Base-by-base conservation (phyloP, 2,329 filamentous ascomycete species). In the Colletotrichum sp. region DNA sequence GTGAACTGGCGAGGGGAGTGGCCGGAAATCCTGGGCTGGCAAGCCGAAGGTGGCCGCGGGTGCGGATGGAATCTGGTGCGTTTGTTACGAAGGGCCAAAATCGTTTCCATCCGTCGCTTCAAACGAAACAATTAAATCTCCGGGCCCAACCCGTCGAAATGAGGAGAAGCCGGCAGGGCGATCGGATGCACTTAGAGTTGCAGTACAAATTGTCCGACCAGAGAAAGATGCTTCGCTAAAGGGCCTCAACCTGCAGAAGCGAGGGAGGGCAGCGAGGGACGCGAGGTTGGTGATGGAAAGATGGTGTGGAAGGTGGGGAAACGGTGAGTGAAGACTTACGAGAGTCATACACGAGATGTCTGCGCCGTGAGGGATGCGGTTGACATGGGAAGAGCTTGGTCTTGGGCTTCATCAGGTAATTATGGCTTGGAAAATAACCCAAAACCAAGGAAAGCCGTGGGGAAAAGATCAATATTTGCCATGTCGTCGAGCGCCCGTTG, bases 91-190 rank as follows among this genome's bases (percentile, higher is more conserved):
- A 59, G 21, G 59, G 16, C 44, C 59, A 62, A 10, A 9, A 39
- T 36, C 32, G 57, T 34, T 18, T 68, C 15, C 57, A 30, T 32
- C 62, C 55, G 24, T 60, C 66, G 24, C 8, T 63, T 52, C 69
- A 76, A 76, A 76, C 63, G 69, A 76, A 76, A 68, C 73, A 73
- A 72, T 21, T 73, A 76, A 69, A 69, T 73, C 70, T 74, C 74
- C 74, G 70, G 71, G 28, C 49, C 36, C 57, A 52, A 60, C 21
- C 39, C 64, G 28, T 28, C 18, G 64, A 73, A 32, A 59, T 34
- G 70, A 44, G 57, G 55, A 64, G 55, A 21, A 55, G 55, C 39
- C 8, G 18, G 16, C 59, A 44, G 36, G 64, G 26, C 5, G 64
- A 49, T 64, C 64, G 32, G 44, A 55, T 12, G 59, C 64, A 63